These are phyloP conservation scores for Dioszegia aurantiaca DNA, from an alignment of 768 basidiomycete genomes.

Conservation along the genomic window DNA sequence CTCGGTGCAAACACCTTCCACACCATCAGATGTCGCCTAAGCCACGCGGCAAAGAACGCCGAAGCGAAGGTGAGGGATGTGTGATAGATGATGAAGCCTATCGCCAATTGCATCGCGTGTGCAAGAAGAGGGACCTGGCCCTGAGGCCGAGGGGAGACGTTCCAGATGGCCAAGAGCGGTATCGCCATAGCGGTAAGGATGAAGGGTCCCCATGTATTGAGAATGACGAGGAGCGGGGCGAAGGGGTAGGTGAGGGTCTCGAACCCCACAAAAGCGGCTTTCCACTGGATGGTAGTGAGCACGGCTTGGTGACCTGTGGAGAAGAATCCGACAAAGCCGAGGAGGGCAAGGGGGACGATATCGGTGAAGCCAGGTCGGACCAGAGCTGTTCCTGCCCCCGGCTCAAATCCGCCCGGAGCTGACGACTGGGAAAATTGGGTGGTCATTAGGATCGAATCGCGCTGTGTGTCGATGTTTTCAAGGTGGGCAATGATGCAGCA, in stretches of 20 bases:
- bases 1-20: constrained; percentile 99
- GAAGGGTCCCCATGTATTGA: constrained; percentile 75
- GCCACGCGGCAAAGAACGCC: constrained; percentile 68
- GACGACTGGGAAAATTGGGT: constrained; percentile 42
- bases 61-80: constrained; percentile 64
- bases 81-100: constrained; percentile 72
- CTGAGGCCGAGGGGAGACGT: constrained; percentile 63
- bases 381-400: constrained; percentile 53
- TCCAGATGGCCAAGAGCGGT: constrained; percentile 79
- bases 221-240: constrained; percentile 67
- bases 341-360: constrained; percentile 68
- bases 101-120: constrained; percentile 52
- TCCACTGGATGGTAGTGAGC: constrained; percentile 90
- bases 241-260: constrained; percentile 68
- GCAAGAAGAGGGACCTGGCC: constrained; percentile 43
- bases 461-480: constrained; percentile 75
- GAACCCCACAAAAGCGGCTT: constrained; percentile 78
- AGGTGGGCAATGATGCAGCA: constrained; percentile 57
- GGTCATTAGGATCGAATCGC: constrained; percentile 60
- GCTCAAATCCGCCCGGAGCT: constrained; percentile 59
- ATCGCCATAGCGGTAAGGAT: constrained; percentile 65
- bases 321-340: constrained; percentile 75
- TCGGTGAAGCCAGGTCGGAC: constrained; percentile 62
- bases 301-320: constrained; percentile 89
- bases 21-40: constrained; percentile 88